Base-by-base conservation (phyloP, 805 yeast species). In the Candida taoyuanica region DNA sequence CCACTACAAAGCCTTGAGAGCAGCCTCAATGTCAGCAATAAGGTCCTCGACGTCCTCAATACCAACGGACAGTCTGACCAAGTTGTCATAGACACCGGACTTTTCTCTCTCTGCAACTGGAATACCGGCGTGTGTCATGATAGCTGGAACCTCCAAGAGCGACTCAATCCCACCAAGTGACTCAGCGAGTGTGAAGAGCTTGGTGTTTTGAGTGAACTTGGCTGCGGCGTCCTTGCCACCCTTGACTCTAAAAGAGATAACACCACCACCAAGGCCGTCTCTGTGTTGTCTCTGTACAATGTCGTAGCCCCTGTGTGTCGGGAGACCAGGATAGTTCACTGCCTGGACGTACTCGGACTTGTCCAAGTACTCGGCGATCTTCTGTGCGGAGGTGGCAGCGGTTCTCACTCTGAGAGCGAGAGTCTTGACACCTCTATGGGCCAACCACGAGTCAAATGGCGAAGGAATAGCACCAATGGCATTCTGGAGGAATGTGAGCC, bases 121-220 rank as follows among this genome's bases (percentile, higher is more conserved):
- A 61, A 85, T 85, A 59, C 95, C 95, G 39, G 91, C 93, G 55
- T 85, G 95, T 53, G 95, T 85, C 95, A 85, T 85, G 41, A 78
- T 76, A 33, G 95, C 93, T 29, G 95, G 96, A 34, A 86, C 89
- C 65, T 86, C 95, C 48, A 84, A 66, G 55, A 85, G 70, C 7
- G 89, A 80, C 68, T 86, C 95, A 47, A 86, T 80, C 51, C 95
- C 95, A 50, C 96, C 96, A 45, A 86, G 73, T 16, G 95, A 85
- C 67, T 87, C 95, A 40, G 95, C 95, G 56, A 86, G 70, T 16
- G 93, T 80, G 71, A 86, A 86, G 44, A 84, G 59, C 66, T 81
- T 76, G 46, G 94, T 84, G 32, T 77, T 56, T 32, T 83, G 76
- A 43, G 89, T 75, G 71, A 86, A 84, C 50, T 69, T 70, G 41